Base-by-base conservation (phyloP, 768 basidiomycete species). In the Suillus sp. region DNA sequence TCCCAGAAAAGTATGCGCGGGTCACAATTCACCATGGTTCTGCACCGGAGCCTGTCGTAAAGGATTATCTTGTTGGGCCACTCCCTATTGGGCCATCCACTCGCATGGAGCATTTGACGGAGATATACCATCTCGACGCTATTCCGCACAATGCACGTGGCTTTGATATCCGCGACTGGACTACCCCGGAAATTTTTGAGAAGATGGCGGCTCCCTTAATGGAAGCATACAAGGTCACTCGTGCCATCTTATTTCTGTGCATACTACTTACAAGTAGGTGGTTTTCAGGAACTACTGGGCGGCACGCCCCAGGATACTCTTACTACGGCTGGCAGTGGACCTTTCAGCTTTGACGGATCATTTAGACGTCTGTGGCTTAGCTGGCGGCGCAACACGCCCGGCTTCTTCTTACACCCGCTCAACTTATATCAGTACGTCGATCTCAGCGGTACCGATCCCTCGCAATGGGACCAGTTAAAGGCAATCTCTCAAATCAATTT, bases 401-500 rank as follows among this genome's bases (percentile, higher is more conserved):
- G 84, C 0, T 75, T 79, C 0, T 88, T 73, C 68, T 75, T 88
- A n/a, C 83, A 83, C 57, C 82, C 85, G 11, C 69, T 87, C 22
- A 79, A 80, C 64, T 82, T 87, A 69, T 86, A 82, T 71, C 79
- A 81, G 53, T 88, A 88, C 66, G 68, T 87, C 63, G 86, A 88
- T 66, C 64, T 84, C 22, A 81, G 79, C 11, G 85, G 86, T 8
- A 84, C 81, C 1, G 85, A 88, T 65, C 66, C 80, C 0, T 68
- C 76, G 1, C 74, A 79, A 37, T 89, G 84, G 84, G 81, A 82
- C 60, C 67, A 82, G 25, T 72, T 86, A 50, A 84, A 84, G 75
- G 84, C 82, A n/a, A 0, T 68, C 50, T 57, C 14, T 35, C 25
- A 48, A 18, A 16, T 59, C 34, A 10, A 34, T 25, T 50, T 40